Evolutionary conservation across 2,329 filamentous ascomycete genomes (phyloP), one percentile per base, ranked within the genome.

Genomic region (Monilinia polystroma): DNA sequence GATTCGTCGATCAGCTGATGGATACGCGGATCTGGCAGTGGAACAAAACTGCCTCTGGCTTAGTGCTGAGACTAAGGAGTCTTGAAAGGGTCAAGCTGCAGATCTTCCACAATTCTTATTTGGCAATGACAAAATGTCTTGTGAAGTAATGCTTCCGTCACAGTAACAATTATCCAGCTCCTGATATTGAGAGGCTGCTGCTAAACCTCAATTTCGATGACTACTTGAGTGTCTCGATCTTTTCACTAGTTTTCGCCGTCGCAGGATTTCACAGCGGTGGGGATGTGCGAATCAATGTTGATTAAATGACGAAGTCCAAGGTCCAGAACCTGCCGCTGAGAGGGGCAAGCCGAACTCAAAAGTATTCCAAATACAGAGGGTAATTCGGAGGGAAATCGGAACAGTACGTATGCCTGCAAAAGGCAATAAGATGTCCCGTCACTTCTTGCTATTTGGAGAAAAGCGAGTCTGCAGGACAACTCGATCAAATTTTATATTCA

Each of bases 91-190:
- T 38, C 49, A 18, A 4, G 45, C n/a, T 53, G 54, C 18, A 58
- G 60, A 64, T 67, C 66, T 53, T 64, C 54, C 54, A 58, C 57
- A 29, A 26, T 18, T 26, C 23, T 47, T 35, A 47, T 26, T 57
- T 26, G 32, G 20, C 53, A 65, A 26, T 18, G n/a, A 23, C 35
- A 26, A 18, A 58, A 20, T n/a, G 26, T 29, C 56, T 26, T 8
- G 23, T 12, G 4, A 38, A 59, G 7, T 58, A 41, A 32, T 59
- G 26, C 26, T 43, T 7, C 49, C 43, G 57, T 59, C 57, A 59
- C 18, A 10, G 41, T 32, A n/a, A 47, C 29, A 35, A 59, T 47
- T 49, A 10, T 59, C 14, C 29, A 59, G 47, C n/a, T 59, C 26
- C 41, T 23, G 47, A n/a, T 32, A 8, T 32, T 35, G 20, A 32